phyloP scores from a whole-genome alignment of 208 protist species.

The Trypanosoma boissoni region DNA sequence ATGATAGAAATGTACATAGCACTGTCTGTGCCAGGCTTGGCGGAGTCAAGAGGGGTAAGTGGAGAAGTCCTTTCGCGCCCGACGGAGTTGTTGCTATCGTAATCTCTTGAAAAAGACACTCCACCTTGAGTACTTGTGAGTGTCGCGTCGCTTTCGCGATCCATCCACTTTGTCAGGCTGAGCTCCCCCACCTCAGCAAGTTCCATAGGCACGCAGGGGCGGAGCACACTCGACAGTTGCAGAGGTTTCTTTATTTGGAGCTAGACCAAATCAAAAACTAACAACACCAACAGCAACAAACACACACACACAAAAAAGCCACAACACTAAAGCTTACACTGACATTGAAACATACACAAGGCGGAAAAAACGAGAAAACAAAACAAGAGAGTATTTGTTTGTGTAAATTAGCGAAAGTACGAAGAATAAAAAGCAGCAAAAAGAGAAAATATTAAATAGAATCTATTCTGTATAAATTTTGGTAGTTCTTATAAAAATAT shows the following conservation, averaged over 20 bases:
- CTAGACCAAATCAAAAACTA: no score
- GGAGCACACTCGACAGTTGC: neutral
- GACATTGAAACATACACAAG: no score
- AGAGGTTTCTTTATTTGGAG: neutral
- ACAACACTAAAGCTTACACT: no score
- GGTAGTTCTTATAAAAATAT: no score
- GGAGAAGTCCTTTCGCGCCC: neutral
- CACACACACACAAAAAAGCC: no score
- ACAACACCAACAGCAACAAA: no score
- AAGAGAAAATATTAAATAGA: no score
- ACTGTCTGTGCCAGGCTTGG: neutral
- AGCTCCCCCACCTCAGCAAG: neutral
- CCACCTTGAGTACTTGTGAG: neutral
- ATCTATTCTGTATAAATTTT: no score
- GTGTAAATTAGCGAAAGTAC: no score
- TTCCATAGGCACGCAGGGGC: neutral
- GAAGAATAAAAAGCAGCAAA: no score
- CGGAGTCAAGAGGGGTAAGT: neutral
- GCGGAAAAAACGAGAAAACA: no score
- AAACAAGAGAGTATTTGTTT: no score
- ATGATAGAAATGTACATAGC: conserved; percentile 16
- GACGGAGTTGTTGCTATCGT: neutral
- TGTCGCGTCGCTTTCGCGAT: neutral
- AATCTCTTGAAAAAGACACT: neutral
- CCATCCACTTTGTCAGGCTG: neutral